Percentiles rank a stretch among this genome's conserved stretches.
Conservation (phyloP, 495 filamentous ascomycete genomes). For the Xylaria grammica region DNA sequence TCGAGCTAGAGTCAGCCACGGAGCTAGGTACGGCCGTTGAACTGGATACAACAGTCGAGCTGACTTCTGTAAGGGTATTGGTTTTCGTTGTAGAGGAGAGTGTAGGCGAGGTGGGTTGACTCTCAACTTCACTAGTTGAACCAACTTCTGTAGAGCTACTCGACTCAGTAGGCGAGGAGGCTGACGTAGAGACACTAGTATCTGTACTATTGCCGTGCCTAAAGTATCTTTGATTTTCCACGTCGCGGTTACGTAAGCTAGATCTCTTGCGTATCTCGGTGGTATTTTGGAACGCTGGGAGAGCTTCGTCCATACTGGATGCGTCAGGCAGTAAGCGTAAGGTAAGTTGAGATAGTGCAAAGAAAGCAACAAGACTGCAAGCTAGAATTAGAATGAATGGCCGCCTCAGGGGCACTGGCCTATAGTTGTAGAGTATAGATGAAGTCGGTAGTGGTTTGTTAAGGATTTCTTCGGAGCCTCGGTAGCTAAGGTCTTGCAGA, state of each 20-base stretch:
- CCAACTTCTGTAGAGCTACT: neutral
- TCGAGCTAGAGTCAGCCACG: neutral
- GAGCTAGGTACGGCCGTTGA: neutral
- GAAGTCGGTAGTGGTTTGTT: constrained; percentile 16
- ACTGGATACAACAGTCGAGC: too few relatives aligned
- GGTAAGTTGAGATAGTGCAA: constrained; percentile 27
- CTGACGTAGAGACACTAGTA: neutral
- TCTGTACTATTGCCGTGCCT: neutral
- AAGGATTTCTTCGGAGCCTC: constrained; percentile 27
- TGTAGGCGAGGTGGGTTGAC: too few relatives aligned
- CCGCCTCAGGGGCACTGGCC: constrained; percentile 26
- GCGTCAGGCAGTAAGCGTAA: constrained; percentile 31
- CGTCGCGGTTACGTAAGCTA: neutral
- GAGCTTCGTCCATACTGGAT: constrained; percentile 6
- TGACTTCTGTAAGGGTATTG: neutral
- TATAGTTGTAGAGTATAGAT: constrained; percentile 26
- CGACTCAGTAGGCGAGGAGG: neutral
- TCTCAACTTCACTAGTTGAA: neutral
- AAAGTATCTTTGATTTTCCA: neutral
- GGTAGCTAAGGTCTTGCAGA: constrained; percentile 25
- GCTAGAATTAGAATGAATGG: constrained; percentile 23
- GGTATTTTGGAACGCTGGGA: constrained; percentile 18
- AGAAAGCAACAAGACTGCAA: constrained; percentile 21
- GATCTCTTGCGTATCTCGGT: constrained; percentile 24
- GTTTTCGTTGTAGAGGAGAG: neutral